Evolutionary conservation across 108 stramenopile genomes (phyloP).

Genomic region (Cylindrotheca closterium): DNA sequence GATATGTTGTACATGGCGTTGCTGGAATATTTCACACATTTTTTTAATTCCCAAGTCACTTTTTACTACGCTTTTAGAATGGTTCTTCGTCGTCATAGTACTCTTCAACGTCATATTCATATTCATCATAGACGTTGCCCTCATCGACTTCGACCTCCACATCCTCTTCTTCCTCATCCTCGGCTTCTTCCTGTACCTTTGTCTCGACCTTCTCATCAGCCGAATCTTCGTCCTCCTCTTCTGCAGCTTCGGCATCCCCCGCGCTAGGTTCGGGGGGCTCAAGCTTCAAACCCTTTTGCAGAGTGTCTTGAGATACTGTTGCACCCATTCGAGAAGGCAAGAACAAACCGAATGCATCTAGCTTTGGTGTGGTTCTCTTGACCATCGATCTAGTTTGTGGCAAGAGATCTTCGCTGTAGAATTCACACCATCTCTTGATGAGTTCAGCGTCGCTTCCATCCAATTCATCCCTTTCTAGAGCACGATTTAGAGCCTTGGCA

Average conservation of each 20-base stretch:
- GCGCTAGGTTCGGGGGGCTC: conserved; percentile 21
- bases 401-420: conserved; percentile 78
- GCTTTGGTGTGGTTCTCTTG: conserved; percentile 74
- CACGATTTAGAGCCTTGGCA: conserved; percentile 71
- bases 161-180: conserved; percentile 24
- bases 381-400: conserved; percentile 83
- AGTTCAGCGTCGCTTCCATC: conserved; percentile 55
- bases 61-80: too few relatives aligned
- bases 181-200: conserved; percentile 26
- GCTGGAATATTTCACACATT: too few relatives aligned
- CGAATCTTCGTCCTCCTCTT: conserved; percentile 21
- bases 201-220: conserved; percentile 30
- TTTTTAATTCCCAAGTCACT: too few relatives aligned
- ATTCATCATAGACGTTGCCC: conserved; percentile 36
- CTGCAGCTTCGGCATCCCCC: conserved; percentile 25
- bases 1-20: too few relatives aligned
- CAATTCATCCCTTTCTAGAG: conserved; percentile 52
- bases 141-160: conserved; percentile 7
- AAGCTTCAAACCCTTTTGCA: conserved; percentile 75
- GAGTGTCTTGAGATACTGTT: conserved; percentile 62
- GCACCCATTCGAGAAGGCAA: conserved; percentile 84
- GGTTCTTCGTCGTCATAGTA: conserved; percentile 57
- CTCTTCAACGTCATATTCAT: conserved; percentile 50
- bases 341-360: conserved; percentile 85
- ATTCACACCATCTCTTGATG: conserved; percentile 81